These are phyloP conservation scores for Blastomyces parvus DNA, from an alignment of 2,329 filamentous ascomycete species.

Conservation along the genomic window DNA sequence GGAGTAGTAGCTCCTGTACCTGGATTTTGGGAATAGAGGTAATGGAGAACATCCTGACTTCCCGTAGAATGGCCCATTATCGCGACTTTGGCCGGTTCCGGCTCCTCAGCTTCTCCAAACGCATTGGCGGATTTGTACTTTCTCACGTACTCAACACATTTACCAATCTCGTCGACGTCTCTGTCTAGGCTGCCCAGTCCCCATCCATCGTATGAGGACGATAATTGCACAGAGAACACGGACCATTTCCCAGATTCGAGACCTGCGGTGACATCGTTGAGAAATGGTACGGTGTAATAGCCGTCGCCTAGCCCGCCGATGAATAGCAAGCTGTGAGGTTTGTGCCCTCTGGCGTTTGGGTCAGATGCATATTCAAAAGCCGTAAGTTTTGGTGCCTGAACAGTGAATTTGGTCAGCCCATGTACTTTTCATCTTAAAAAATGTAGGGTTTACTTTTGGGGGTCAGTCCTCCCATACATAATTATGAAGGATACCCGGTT, in stretches of 20 bases:
- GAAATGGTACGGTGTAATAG: conserved; percentile 46
- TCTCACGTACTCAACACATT: conserved; percentile 45
- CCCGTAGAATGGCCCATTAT: conserved; percentile 62
- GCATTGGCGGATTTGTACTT: conserved; percentile 22
- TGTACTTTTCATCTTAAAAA: neutral
- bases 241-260: conserved; percentile 45
- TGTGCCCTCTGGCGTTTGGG: conserved; percentile 18
- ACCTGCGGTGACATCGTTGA: conserved; percentile 39
- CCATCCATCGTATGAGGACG: conserved; percentile 47
- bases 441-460: neutral
- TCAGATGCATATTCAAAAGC: conserved; percentile 33
- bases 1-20: conserved; percentile 26
- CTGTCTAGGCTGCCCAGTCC: conserved; percentile 44
- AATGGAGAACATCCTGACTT: conserved; percentile 60
- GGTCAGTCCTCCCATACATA: conserved; percentile 23
- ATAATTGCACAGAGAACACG: conserved; percentile 43
- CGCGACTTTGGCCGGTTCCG: conserved; percentile 44
- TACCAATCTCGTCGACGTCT: conserved; percentile 46
- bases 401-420: neutral
- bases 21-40: conserved; percentile 42
- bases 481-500: conserved; percentile 28
- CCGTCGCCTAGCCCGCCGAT: conserved; percentile 52
- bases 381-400: conserved; percentile 30
- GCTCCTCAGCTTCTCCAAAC: neutral
- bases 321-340: conserved; percentile 46